Conservation (phyloP, 2,329 filamentous ascomycete genomes). For the Xylariaceae sp. region DNA sequence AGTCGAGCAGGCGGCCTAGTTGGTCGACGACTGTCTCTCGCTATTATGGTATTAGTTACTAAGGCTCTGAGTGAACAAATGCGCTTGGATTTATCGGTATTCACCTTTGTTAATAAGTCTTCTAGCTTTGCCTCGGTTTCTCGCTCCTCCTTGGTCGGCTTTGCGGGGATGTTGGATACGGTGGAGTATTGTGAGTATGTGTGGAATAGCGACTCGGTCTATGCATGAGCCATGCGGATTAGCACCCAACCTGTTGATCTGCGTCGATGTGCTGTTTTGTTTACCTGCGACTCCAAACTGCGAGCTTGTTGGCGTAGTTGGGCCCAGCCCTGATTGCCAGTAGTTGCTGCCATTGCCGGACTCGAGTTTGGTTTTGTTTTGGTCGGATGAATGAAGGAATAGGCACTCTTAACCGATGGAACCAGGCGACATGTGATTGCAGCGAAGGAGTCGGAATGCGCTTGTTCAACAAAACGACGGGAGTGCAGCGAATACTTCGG, state of each 20-base stretch:
- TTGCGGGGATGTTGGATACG: slow-evolving; percentile 69
- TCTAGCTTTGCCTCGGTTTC: slow-evolving; percentile 75
- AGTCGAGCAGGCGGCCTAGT: slow-evolving; percentile 84
- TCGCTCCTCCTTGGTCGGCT: slow-evolving; percentile 79
- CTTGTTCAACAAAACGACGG: neutral
- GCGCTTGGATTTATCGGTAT: slow-evolving; percentile 12
- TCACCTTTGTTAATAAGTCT: slow-evolving; percentile 77
- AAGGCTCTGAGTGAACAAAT: neutral
- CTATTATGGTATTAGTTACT: slow-evolving; percentile 41
- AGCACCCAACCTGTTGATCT: neutral
- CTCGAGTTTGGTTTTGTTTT: neutral
- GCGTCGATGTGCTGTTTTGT: neutral
- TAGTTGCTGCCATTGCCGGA: slow-evolving; percentile 45
- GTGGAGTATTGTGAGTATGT: slow-evolving; percentile 88
- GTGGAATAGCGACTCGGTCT: slow-evolving; percentile 82
- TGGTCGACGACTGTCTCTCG: slow-evolving; percentile 77
- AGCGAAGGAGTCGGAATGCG: neutral
- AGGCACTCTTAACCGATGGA: neutral
- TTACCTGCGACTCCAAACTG: slow-evolving; percentile 82
- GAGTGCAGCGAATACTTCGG: neutral
- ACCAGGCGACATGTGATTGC: slow-evolving; percentile 10
- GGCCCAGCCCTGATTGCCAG: slow-evolving; percentile 70
- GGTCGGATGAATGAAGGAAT: neutral
- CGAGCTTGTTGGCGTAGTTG: slow-evolving; percentile 91
- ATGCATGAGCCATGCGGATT: slow-evolving; percentile 9